These are phyloP conservation scores for Phycomyces nitens DNA, from an alignment of 192 early-diverging fungal genomes.

Conservation along the genomic window DNA sequence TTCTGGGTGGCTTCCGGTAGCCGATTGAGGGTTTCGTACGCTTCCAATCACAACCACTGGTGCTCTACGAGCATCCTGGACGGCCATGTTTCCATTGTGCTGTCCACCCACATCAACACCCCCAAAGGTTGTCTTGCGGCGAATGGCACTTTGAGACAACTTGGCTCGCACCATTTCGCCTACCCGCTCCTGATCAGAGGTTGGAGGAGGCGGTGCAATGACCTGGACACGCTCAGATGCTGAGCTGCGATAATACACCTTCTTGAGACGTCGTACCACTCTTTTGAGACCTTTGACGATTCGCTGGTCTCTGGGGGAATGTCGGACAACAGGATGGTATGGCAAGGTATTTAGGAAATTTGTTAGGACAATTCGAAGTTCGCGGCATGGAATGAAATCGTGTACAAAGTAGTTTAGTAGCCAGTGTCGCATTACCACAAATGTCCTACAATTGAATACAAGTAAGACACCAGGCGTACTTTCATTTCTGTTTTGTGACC, in stretches of 20 bases:
- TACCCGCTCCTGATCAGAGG: constrained; percentile 28
- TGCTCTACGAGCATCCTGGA: constrained; percentile 21
- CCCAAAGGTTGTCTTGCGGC: constrained; percentile 21
- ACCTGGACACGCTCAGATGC: constrained; percentile 24
- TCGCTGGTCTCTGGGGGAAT: constrained; percentile 45
- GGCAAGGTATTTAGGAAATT: constrained; percentile 38
- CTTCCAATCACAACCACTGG: constrained; percentile 38
- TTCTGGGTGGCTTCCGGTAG: neutral
- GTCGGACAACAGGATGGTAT: constrained; percentile 34
- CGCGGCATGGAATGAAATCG: constrained; percentile 47
- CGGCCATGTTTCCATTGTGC: constrained; percentile 28
- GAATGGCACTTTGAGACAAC: constrained; percentile 15
- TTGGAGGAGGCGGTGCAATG: constrained; percentile 30
- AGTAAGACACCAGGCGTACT: neutral
- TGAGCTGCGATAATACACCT: constrained; percentile 23
- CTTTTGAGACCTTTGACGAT: constrained; percentile 48
- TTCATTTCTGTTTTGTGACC: neutral
- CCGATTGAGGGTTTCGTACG: constrained; percentile 1
- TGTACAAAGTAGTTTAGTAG: constrained; percentile 56
- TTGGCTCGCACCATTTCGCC: constrained; percentile 27
- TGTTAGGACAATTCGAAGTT: constrained; percentile 37
- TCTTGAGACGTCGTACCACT: constrained; percentile 29
- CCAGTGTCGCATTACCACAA: constrained; percentile 60
- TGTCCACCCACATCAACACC: constrained; percentile 19
- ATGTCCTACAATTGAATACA: constrained; percentile 30